Evolutionary conservation across 2,329 filamentous ascomycete species (phyloP).

Genomic region (Diaporthe longicolla): DNA sequence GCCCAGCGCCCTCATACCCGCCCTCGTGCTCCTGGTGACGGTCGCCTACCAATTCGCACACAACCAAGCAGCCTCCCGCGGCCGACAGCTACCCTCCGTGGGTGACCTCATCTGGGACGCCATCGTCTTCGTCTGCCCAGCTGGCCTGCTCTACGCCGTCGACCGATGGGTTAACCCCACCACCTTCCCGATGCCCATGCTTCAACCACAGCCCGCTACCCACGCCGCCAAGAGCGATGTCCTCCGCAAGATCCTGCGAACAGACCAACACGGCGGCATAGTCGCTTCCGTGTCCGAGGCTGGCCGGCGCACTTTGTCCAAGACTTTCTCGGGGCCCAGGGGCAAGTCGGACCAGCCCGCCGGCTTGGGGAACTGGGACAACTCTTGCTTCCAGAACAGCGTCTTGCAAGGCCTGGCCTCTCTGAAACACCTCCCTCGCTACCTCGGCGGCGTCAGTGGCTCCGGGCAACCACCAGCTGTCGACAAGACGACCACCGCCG

Average conservation of each 20-base stretch:
- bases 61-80: slow-evolving; percentile 44
- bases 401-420: slow-evolving; percentile 89
- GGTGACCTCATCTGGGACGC: slow-evolving; percentile 72
- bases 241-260: slow-evolving; percentile 73
- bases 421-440: slow-evolving; percentile 76
- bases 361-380: slow-evolving; percentile 91
- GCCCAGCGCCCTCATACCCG: slow-evolving; percentile 54
- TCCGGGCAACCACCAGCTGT: background rate
- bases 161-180: slow-evolving; percentile 68
- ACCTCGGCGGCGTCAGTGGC: slow-evolving; percentile 67
- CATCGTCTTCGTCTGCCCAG: slow-evolving; percentile 70
- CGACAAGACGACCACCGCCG: slow-evolving; percentile 54
- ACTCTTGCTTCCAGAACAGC: slow-evolving; percentile 98
- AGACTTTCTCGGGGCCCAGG: slow-evolving; percentile 64
- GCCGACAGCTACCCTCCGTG: slow-evolving; percentile 50
- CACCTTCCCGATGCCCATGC: slow-evolving; percentile 57
- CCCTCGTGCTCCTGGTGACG: slow-evolving; percentile 52
- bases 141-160: slow-evolving; percentile 68
- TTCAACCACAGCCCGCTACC: slow-evolving; percentile 55
- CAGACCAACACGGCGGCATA: slow-evolving; percentile 67
- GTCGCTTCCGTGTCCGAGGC: slow-evolving; percentile 71
- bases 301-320: slow-evolving; percentile 68
- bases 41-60: slow-evolving; percentile 54
- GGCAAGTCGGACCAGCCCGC: slow-evolving; percentile 62
- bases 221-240: slow-evolving; percentile 75